Conservation (phyloP, 495 filamentous ascomycete genomes). For the Bacidia gigantensis region DNA sequence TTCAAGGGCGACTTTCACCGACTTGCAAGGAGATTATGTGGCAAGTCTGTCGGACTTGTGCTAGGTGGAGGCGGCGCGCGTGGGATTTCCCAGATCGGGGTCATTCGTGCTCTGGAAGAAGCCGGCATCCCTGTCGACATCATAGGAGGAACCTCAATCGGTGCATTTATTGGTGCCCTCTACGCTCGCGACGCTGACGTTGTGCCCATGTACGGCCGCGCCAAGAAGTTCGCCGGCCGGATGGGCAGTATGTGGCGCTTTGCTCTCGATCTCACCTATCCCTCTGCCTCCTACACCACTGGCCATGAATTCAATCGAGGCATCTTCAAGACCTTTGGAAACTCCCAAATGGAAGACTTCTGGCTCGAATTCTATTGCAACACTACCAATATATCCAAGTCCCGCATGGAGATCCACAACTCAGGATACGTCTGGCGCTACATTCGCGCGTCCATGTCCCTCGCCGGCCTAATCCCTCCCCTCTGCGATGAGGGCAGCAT, state of each 20-base stretch:
- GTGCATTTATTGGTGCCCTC: conserved; percentile 89
- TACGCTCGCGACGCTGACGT: conserved; percentile 95
- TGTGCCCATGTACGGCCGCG: conserved; percentile 88
- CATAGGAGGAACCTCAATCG: conserved; percentile 91
- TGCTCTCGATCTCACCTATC: conserved; percentile 88
- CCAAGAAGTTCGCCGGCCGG: conserved; percentile 90
- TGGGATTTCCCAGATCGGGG: conserved; percentile 80
- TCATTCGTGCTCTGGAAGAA: conserved; percentile 91
- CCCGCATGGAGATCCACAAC: conserved; percentile 77
- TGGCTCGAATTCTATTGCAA: conserved; percentile 99
- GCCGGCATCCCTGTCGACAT: conserved; percentile 94
- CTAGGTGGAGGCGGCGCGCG: conserved; percentile 87
- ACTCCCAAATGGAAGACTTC: conserved; percentile 95
- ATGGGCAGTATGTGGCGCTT: conserved; percentile 98
- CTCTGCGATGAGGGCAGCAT: conserved; percentile 94
- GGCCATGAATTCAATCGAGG: conserved; percentile 98
- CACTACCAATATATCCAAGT: conserved; percentile 92
- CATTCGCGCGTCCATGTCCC: conserved; percentile 86
- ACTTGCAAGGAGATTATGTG: conserved; percentile 77
- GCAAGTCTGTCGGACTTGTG: conserved; percentile 87
- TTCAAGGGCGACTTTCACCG: conserved; percentile 97
- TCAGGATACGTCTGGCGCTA: conserved; percentile 96
- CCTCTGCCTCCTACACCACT: conserved; percentile 87
- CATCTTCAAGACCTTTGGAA: conserved; percentile 96
- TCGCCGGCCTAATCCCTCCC: conserved; percentile 83